Conservation (phyloP, 106 monocot species). For the Dioscorea alata region DNA sequence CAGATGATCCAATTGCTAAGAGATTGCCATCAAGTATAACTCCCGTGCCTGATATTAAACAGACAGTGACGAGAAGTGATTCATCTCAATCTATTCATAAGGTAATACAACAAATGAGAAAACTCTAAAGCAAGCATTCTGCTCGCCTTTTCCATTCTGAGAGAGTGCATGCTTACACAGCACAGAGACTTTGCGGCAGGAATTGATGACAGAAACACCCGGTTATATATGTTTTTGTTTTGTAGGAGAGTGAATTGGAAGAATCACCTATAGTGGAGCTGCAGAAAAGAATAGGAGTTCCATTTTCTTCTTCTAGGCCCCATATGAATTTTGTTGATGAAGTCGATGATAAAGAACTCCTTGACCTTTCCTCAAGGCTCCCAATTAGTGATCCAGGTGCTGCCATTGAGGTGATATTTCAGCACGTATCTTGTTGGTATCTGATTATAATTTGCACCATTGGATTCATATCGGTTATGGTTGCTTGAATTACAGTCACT, state of each 20-base stretch:
- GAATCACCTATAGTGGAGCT: slow-evolving; percentile 45
- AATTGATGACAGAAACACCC: too few relatives aligned
- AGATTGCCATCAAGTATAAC: slow-evolving; percentile 19
- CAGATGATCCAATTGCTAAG: slow-evolving; percentile 94
- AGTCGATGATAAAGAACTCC: slow-evolving; percentile 60
- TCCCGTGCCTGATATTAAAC: slow-evolving; percentile 28
- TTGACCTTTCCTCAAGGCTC: slow-evolving; percentile 54
- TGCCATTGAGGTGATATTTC: slow-evolving; percentile 52
- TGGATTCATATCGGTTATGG: not conserved
- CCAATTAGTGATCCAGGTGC: slow-evolving; percentile 35
- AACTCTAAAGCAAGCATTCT: not conserved
- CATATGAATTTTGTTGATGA: slow-evolving; percentile 43
- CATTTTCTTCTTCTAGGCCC: slow-evolving; percentile 29
- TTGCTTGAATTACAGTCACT: slow-evolving; percentile 37
- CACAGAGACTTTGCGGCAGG: too few relatives aligned
- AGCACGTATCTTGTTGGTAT: not conserved
- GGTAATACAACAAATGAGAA: slow-evolving; percentile 26
- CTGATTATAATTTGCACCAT: not conserved
- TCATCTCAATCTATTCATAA: slow-evolving; percentile 20
- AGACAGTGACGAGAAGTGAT: slow-evolving; percentile 12
- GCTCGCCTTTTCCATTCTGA: not conserved
- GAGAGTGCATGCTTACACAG: too few relatives aligned
- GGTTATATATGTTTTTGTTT: not conserved
- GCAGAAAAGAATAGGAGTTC: slow-evolving; percentile 61
- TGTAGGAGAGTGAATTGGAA: slow-evolving; percentile 34